phyloP scores from a whole-genome alignment of 257 asterid genomes.

The Prunella vulgaris region DNA sequence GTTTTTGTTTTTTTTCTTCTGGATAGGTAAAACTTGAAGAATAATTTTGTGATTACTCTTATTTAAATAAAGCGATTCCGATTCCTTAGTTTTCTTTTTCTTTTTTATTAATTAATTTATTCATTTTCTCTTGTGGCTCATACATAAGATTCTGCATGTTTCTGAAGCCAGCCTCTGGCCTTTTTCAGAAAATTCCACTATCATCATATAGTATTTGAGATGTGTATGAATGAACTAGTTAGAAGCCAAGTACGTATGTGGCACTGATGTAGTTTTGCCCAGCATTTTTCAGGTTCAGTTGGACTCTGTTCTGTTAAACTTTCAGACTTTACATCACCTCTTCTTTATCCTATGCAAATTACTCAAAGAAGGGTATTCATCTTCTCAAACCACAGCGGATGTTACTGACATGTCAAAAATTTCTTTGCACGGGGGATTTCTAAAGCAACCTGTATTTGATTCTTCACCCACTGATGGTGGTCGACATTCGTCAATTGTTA shows the following conservation, averaged over 20 bases:
- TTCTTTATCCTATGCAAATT: slow-evolving; percentile 84
- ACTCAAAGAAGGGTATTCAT: slow-evolving; percentile 73
- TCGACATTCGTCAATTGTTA: slow-evolving; percentile 32
- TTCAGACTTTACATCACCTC: slow-evolving; percentile 77
- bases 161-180: slow-evolving; percentile 4
- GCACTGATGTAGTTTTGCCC: slow-evolving; percentile 17
- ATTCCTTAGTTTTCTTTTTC: not conserved
- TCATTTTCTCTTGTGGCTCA: not conserved
- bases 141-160: not conserved
- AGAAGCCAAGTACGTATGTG: slow-evolving; percentile 7
- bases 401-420: slow-evolving; percentile 36
- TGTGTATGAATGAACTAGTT: slow-evolving; percentile 14
- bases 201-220: not conserved
- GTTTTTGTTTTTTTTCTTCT: not conserved
- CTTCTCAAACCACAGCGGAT: slow-evolving; percentile 27
- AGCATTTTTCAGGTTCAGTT: slow-evolving; percentile 60
- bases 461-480: slow-evolving; percentile 34
- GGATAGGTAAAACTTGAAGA: not conserved
- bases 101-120: not conserved
- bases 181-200: not conserved
- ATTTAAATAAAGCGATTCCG: not conserved
- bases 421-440: slow-evolving; percentile 79
- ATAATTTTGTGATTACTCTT: not conserved
- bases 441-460: slow-evolving; percentile 54
- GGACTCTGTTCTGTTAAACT: slow-evolving; percentile 67